A percentile compares a stretch with the other conserved stretches of the same genome.
Conservation (phyloP, 2,329 filamentous ascomycete species). For the Mycogone perniciosa region DNA sequence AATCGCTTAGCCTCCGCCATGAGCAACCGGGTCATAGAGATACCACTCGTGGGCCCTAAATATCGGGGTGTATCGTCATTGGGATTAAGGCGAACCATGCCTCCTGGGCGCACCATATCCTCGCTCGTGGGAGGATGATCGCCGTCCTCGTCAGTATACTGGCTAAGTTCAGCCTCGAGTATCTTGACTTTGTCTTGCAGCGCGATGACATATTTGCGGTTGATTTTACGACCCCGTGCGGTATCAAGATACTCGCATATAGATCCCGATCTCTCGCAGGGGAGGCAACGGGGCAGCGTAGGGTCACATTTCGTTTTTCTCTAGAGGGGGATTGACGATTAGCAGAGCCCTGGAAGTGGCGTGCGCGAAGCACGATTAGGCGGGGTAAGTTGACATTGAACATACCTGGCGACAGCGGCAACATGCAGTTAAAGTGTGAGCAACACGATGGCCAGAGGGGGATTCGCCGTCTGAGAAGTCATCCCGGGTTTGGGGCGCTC, state of each 20-base stretch:
- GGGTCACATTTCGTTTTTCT: constrained; percentile 96
- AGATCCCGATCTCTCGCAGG: constrained; percentile 86
- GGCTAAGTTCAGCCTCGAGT: constrained; percentile 73
- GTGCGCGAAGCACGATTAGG: not conserved
- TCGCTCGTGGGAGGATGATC: constrained; percentile 66
- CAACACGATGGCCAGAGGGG: constrained; percentile 53
- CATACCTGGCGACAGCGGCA: constrained; percentile 72
- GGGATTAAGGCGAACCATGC: constrained; percentile 76
- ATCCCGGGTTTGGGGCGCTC: constrained; percentile 27
- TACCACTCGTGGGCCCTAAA: constrained; percentile 88
- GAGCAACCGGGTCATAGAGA: constrained; percentile 86
- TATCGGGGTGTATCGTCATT: constrained; percentile 83
- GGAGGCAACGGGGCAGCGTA: constrained; percentile 80
- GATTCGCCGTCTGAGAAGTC: constrained; percentile 44
- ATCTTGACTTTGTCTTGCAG: constrained; percentile 80
- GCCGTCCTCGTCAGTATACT: constrained; percentile 71
- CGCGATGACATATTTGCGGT: constrained; percentile 85
- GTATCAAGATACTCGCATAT: constrained; percentile 95
- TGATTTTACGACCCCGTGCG: constrained; percentile 76
- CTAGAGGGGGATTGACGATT: constrained; percentile 37
- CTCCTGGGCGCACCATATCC: constrained; percentile 79
- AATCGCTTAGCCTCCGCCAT: constrained; percentile 97
- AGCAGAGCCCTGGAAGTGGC: not conserved
- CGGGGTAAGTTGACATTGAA: constrained; percentile 13
- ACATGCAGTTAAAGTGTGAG: constrained; percentile 74